These are phyloP conservation scores for Calonectria crousiana DNA, from an alignment of 2,329 filamentous ascomycete species.

Conservation along the genomic window DNA sequence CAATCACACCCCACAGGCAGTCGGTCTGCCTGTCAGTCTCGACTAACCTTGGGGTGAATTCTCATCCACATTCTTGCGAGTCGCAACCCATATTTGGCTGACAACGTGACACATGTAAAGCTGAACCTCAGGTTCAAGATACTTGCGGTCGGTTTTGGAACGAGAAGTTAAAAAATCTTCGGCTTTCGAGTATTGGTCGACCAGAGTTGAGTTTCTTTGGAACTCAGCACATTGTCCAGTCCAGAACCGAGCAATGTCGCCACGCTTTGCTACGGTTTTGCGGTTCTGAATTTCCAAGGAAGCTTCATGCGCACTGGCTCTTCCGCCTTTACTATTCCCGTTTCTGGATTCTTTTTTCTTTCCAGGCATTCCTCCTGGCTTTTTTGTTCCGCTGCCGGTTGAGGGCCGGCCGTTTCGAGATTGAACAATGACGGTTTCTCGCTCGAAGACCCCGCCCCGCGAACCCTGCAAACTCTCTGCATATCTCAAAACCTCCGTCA, in stretches of 20 bases:
- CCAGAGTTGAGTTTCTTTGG: constrained; percentile 56
- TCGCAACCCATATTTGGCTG: constrained; percentile 28
- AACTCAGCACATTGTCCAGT: constrained; percentile 57
- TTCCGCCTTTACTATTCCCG: constrained; percentile 36
- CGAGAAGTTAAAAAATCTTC: constrained; percentile 61
- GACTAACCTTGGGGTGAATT: constrained; percentile 14
- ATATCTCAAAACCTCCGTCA: constrained; percentile 76
- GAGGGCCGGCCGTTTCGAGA: constrained; percentile 7
- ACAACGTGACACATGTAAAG: constrained; percentile 53
- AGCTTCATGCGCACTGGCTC: constrained; percentile 52
- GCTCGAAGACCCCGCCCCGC: constrained; percentile 71
- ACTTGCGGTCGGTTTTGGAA: constrained; percentile 45
- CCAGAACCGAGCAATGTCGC: constrained; percentile 57
- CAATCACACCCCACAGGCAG: not conserved
- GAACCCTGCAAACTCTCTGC: constrained; percentile 77
- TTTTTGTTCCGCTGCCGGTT: constrained; percentile 24
- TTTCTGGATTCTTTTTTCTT: not conserved
- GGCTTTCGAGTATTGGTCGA: constrained; percentile 61
- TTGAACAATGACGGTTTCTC: constrained; percentile 71
- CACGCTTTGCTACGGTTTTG: constrained; percentile 46
- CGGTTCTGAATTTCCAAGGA: constrained; percentile 50
- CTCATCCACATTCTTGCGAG: not conserved
- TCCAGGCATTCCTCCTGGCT: no score
- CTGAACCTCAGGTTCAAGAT: constrained; percentile 49
- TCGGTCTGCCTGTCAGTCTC: not conserved